A percentile compares a stretch with the other conserved stretches of the same genome.
phyloP scores from a whole-genome alignment of 108 stramenopile genomes.

The Heterococcus sp. region DNA sequence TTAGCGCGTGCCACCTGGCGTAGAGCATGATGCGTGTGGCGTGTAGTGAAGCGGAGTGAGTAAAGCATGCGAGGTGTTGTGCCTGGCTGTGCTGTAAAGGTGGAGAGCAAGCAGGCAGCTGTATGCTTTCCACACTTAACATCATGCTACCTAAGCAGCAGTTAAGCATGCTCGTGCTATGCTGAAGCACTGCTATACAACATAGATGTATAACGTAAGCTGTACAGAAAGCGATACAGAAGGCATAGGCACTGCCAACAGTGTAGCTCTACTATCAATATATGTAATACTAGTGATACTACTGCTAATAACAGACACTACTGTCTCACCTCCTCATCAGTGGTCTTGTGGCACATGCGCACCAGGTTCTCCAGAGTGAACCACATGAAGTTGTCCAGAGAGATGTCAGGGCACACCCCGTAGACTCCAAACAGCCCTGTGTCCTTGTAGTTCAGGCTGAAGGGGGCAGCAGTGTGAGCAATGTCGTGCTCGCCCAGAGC shows the following conservation, averaged over 20 bases:
- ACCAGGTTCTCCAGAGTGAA: constrained; percentile 82
- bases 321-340: constrained; percentile 60
- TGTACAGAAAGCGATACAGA: too few species aligned
- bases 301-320: background rate
- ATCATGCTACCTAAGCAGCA: too few species aligned
- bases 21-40: too few species aligned
- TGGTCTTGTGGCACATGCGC: constrained; percentile 74
- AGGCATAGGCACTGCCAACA: too few species aligned
- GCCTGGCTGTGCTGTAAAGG: background rate
- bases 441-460: constrained; percentile 58
- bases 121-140: too few species aligned
- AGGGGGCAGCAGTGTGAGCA: background rate
- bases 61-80: background rate
- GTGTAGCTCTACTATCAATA: too few species aligned
- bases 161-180: too few species aligned
- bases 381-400: constrained; percentile 78
- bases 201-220: too few species aligned
- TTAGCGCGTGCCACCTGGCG: constrained; percentile 59
- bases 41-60: too few species aligned
- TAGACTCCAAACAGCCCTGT: constrained; percentile 96
- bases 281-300: background rate
- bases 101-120: background rate
- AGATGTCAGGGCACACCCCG: constrained; percentile 80
- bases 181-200: too few species aligned
- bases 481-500: background rate